Conservation (phyloP, 2,329 filamentous ascomycete species). For the Colletotrichum australisinense region DNA sequence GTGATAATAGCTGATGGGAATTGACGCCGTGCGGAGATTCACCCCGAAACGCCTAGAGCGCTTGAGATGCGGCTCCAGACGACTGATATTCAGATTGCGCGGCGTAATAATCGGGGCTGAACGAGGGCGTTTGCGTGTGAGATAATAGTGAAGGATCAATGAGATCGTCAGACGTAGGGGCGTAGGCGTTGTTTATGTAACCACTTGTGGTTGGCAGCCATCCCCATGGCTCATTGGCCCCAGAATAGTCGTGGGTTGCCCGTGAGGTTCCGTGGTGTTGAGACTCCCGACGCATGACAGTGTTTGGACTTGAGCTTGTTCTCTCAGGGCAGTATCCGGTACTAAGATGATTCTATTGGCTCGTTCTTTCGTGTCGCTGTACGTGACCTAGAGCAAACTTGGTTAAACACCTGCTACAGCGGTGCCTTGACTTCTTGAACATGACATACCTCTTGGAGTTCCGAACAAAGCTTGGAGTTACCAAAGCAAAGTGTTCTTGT, state of each 20-base stretch:
- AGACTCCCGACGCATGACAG: not conserved
- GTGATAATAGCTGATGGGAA: not conserved
- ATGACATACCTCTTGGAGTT: not conserved
- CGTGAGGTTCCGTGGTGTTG: not conserved
- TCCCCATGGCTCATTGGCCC: not conserved
- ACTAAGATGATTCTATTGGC: not conserved
- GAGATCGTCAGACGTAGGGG: not conserved
- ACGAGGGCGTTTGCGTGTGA: not conserved
- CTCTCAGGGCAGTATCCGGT: not conserved
- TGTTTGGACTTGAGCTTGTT: not conserved
- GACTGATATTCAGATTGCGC: not conserved
- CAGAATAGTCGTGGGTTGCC: not conserved
- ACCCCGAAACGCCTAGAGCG: not conserved
- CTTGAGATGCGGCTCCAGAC: not conserved
- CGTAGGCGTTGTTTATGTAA: not conserved
- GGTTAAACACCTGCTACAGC: not conserved
- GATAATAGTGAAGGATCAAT: not conserved
- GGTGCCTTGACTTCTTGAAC: not conserved
- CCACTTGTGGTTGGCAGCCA: not conserved
- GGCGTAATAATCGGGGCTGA: not conserved
- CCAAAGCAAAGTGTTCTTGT: not conserved
- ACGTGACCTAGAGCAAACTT: not conserved
- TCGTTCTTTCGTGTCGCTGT: not conserved
- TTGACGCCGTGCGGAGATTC: not conserved
- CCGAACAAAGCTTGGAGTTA: not conserved